Conservation (phyloP, 2,329 filamentous ascomycete genomes). For the Paracoccidioides lutzii region DNA sequence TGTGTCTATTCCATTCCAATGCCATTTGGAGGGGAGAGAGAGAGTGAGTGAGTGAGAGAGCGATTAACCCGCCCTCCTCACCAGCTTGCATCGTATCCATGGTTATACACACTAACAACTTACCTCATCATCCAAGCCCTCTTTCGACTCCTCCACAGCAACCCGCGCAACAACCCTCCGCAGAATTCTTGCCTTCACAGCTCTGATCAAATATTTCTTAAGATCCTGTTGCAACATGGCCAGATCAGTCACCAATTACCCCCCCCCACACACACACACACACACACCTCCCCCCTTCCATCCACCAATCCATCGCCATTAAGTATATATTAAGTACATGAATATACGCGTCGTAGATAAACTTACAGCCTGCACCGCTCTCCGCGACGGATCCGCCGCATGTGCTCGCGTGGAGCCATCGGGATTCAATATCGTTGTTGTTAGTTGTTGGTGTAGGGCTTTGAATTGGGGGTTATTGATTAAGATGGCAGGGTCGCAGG, state of each 20-base stretch:
- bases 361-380: conserved; percentile 23
- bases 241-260: no score
- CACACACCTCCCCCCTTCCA: no score
- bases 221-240: conserved; percentile 19
- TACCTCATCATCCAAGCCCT: conserved; percentile 2
- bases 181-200: conserved; percentile 24
- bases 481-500: conserved; percentile 28
- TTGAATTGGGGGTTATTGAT: conserved; percentile 32
- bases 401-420: conserved; percentile 29
- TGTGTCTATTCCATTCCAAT: background rate
- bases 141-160: conserved; percentile 22
- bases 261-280: no score
- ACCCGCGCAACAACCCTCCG: conserved; percentile 20
- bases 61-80: no score
- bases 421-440: conserved; percentile 23
- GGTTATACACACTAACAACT: background rate
- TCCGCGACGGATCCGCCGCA: conserved; percentile 19
- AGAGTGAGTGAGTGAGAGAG: no score
- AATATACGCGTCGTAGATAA: background rate
- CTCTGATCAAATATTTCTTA: conserved; percentile 21
- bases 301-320: background rate
- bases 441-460: conserved; percentile 28
- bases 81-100: no score
- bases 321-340: background rate
- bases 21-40: background rate